Conservation (phyloP, 1,284 basidiomycete genomes). For the Stygiomarasmius scandens region DNA sequence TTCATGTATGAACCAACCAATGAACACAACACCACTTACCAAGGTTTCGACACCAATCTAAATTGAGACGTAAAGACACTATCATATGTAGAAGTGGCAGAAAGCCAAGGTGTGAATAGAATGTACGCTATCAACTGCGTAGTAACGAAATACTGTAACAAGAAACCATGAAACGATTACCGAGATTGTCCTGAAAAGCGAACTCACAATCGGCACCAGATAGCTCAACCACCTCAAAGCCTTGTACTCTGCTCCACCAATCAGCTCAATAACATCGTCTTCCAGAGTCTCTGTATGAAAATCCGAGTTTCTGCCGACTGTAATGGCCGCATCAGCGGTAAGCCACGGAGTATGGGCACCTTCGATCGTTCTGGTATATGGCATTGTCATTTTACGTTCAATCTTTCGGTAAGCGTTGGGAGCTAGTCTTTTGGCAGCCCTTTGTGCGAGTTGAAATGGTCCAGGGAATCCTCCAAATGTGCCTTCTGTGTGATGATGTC, state of each 20-base stretch:
- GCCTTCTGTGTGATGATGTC: conserved; percentile 28
- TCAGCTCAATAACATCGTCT: conserved; percentile 72
- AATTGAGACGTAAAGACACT: conserved; percentile 48
- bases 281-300: conserved; percentile 70
- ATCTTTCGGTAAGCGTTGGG: conserved; percentile 40
- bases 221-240: conserved; percentile 58
- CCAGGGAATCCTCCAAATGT: conserved; percentile 52
- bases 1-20: not conserved
- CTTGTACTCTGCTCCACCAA: conserved; percentile 84
- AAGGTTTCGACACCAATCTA: conserved; percentile 49
- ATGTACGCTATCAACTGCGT: conserved; percentile 62
- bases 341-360: conserved; percentile 36
- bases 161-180: conserved; percentile 1
- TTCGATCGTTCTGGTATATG: conserved; percentile 31
- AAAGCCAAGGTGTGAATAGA: conserved; percentile 57
- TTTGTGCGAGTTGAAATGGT: conserved; percentile 35
- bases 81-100: conserved; percentile 44
- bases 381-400: conserved; percentile 41
- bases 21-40: conserved; percentile 34
- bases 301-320: conserved; percentile 75
- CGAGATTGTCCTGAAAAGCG: not conserved
- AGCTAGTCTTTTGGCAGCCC: conserved; percentile 33
- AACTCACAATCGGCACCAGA: conserved; percentile 47
- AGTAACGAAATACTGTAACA: conserved; percentile 59
- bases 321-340: conserved; percentile 32